Evolutionary conservation across 2,329 filamentous ascomycete genomes (phyloP).

Genomic region (Trichoderma citrinoviride): DNA sequence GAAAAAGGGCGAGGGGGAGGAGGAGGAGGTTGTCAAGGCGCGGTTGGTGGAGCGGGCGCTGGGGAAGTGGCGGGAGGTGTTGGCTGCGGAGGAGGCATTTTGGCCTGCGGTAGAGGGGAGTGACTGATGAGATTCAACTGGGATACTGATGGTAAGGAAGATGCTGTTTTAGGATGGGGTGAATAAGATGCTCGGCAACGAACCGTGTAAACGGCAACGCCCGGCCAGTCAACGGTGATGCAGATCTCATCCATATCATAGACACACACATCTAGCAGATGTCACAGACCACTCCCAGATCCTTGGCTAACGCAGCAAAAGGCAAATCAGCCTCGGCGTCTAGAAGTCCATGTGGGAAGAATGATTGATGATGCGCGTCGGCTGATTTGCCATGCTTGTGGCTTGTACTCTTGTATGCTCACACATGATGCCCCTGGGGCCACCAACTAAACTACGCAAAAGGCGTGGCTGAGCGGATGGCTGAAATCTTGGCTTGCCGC

Average conservation of each 20-base stretch:
- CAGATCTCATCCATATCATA: not conserved
- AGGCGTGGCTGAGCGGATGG: slow-evolving; percentile 10
- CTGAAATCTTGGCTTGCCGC: not conserved
- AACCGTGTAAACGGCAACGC: not conserved
- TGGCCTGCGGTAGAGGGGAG: slow-evolving; percentile 47
- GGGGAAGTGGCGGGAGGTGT: slow-evolving; percentile 48
- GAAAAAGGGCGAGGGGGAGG: slow-evolving; percentile 36
- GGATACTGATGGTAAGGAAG: not conserved
- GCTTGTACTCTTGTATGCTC: not conserved
- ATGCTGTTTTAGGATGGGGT: no score
- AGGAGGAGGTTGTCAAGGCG: slow-evolving; percentile 32
- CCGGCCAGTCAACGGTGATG: not conserved
- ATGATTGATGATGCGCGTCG: not conserved
- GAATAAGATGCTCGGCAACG: not conserved
- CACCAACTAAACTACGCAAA: not conserved
- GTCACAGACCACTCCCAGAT: not conserved
- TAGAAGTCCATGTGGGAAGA: not conserved
- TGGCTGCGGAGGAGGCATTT: slow-evolving; percentile 57
- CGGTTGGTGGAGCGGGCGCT: slow-evolving; percentile 40
- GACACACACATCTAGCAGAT: no score
- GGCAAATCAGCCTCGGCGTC: slow-evolving; percentile 15
- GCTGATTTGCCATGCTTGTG: not conserved
- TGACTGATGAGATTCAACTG: not conserved
- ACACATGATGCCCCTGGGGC: not conserved
- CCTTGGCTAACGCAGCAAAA: not conserved